Base-by-base conservation (phyloP, 768 basidiomycete species). In the Podaxis sp. region DNA sequence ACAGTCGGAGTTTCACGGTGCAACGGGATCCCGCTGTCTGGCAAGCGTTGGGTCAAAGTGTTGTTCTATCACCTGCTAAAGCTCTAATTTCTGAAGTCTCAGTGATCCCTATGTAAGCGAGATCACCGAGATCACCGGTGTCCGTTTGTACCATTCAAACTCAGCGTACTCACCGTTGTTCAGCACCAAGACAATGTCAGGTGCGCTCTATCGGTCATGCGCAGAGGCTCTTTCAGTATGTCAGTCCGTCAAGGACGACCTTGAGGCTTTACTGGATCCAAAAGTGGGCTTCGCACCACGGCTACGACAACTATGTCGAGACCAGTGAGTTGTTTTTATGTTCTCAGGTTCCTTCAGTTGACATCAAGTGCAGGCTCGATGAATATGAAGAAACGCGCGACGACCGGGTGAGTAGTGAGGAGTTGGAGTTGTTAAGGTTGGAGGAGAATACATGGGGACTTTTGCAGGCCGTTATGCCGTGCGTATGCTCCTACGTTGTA, bases 371-470 rank as follows among this genome's bases (percentile, higher is more conserved):
- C 57, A 89, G 87, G 66, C 74, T 90, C 33, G 75, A 75, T 59
- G 86, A 89, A 64, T 71, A 79, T 43, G 75, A 85, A 71, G 82
- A 84, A 37, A 66, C 70, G 36, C 61, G 67, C 38, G 73, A 78
- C 64, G 70, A 72, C 38, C 54, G 77, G 69, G 57, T 63, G 25
- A 74, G 80, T 17, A 75, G 69, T 41, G 81, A 84, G 27, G 88
- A 90, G 66, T 66, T 88, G 0, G 87, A 89, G 25, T 76, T 85
- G 1, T 73, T 93, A 57, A 79, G 83, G 9, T 78, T 94, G 71
- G 93, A 95, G 70, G 81, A 85, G 51, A 88, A 89, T 71, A 93
- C 93, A 0, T 96, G 93, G 93, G 82, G 81, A 0, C 79, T 95
- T 2, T 71, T 94, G 1, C 92, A 94, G 70, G 85, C 86, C 2